These are phyloP conservation scores for Narthecium ossifragum DNA, from an alignment of 106 monocot species.

Conservation along the genomic window DNA sequence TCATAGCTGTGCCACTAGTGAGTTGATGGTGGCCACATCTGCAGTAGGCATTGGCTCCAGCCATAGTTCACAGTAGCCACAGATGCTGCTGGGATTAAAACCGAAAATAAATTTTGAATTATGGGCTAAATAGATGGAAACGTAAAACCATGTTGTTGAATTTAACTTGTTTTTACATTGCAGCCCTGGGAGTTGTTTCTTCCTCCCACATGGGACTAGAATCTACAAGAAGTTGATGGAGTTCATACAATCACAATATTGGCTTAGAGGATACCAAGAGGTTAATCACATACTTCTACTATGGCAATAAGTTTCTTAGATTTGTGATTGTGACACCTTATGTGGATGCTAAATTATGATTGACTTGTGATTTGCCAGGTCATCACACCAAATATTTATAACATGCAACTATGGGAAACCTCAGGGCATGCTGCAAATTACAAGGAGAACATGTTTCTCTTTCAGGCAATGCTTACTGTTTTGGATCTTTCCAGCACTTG, in stretches of 20 bases:
- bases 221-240: slow-evolving; percentile 92
- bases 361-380: slow-evolving; percentile 68
- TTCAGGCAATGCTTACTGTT: slow-evolving; percentile 48
- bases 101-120: too few species aligned
- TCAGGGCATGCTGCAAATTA: slow-evolving; percentile 99
- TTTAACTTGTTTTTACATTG: slow-evolving; percentile 1
- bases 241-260: slow-evolving; percentile 66
- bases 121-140: too few species aligned
- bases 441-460: slow-evolving; percentile 99
- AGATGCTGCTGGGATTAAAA: too few species aligned
- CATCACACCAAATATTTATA: slow-evolving; percentile 86
- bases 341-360: slow-evolving; percentile 6
- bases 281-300: slow-evolving; percentile 25
- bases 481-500: not conserved
- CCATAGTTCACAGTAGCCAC: too few species aligned
- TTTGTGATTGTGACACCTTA: too few species aligned
- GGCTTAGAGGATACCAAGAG: slow-evolving; percentile 96
- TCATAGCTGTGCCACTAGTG: too few species aligned
- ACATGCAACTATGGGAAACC: slow-evolving; percentile 99
- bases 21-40: too few species aligned
- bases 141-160: slow-evolving; percentile 1
- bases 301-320: not conserved
- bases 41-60: too few species aligned
- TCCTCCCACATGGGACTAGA: slow-evolving; percentile 79
- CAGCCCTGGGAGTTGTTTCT: slow-evolving; percentile 99